These are phyloP conservation scores for Balamuthia mandrillaris DNA, from an alignment of 208 protist species.

Conservation along the genomic window DNA sequence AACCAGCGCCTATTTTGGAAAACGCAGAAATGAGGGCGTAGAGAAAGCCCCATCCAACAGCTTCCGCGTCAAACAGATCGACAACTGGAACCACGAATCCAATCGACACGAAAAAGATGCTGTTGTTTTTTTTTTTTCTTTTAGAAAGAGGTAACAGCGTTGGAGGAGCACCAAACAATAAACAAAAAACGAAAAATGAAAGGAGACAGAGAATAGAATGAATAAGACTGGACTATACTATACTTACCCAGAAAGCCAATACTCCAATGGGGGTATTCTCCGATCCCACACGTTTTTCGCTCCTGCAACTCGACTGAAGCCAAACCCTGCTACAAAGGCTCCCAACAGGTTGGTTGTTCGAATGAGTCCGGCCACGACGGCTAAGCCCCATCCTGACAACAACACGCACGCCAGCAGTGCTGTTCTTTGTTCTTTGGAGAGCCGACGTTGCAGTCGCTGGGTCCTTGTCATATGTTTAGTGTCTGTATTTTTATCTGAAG, in stretches of 20 bases:
- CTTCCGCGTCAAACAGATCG: neutral
- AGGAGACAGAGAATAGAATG: too few relatives aligned
- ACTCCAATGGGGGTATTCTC: constrained; percentile 13
- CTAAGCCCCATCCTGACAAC: too few relatives aligned
- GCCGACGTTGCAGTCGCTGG: too few relatives aligned
- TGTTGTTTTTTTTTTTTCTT: neutral
- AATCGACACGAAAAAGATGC: constrained; percentile 28
- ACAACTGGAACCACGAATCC: constrained; percentile 29
- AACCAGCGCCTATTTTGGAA: neutral
- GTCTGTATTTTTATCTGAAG: too few relatives aligned
- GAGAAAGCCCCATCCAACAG: neutral
- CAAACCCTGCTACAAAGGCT: constrained; percentile 37
- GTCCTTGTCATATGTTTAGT: too few relatives aligned
- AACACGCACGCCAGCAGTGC: too few relatives aligned
- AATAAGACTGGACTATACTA: too few relatives aligned
- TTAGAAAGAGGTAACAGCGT: too few relatives aligned
- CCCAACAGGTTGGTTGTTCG: constrained; percentile 23
- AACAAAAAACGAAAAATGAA: neutral
- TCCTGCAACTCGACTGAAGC: neutral
- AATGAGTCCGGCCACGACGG: neutral
- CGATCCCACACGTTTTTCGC: neutral
- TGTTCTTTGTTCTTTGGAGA: too few relatives aligned
- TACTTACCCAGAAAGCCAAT: neutral
- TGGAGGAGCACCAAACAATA: too few relatives aligned
- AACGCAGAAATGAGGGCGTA: constrained; percentile 1